Evolutionary conservation across 345 rosid species (phyloP).

Genomic region (Eucalyptus polyanthemos): DNA sequence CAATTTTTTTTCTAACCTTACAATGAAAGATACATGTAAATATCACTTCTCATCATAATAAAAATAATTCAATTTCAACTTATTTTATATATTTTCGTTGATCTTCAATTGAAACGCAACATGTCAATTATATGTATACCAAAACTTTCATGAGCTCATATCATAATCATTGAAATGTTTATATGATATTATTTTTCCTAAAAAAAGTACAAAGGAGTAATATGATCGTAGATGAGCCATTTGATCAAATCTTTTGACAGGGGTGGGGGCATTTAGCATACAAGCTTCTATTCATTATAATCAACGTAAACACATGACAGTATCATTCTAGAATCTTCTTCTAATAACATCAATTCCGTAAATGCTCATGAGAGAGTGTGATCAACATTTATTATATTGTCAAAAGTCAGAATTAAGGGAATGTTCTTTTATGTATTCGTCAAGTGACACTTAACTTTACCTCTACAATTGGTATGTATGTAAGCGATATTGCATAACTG

Average conservation of each 20-base stretch:
- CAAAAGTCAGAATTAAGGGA: not conserved
- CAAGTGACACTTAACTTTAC: not conserved
- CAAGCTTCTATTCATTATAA: not conserved
- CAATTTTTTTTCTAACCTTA: not conserved
- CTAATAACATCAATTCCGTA: not conserved
- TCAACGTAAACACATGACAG: not conserved
- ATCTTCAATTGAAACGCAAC: not conserved
- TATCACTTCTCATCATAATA: not conserved
- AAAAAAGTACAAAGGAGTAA: not conserved
- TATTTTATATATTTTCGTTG: not conserved
- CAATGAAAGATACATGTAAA: not conserved
- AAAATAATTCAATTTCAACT: not conserved
- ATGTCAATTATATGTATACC: not conserved
- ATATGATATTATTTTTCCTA: not conserved
- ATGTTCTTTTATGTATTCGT: not conserved
- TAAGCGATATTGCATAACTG: rapidly evolving
- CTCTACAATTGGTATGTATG: not conserved
- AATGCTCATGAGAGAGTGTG: not conserved
- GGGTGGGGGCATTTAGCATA: not conserved
- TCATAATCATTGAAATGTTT: not conserved
- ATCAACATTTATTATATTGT: not conserved
- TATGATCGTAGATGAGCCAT: not conserved
- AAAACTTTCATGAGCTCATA: not conserved
- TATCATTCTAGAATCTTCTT: not conserved
- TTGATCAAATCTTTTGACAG: not conserved